phyloP scores from a whole-genome alignment of 2,329 filamentous ascomycete species.

The Aspergillus sp. region DNA sequence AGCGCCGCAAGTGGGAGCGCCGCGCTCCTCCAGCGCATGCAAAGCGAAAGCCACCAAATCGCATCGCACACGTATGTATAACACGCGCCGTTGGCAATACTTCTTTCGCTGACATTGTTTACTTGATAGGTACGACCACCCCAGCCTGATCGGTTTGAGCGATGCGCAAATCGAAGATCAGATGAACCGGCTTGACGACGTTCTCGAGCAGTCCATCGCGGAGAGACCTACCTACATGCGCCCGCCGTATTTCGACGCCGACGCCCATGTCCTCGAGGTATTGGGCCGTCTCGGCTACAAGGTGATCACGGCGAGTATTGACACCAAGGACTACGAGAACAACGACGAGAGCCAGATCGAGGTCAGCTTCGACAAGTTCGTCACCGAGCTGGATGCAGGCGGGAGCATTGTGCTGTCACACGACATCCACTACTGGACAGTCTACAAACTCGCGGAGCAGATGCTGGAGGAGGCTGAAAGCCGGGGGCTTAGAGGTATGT shows the following conservation, averaged over 20 bases:
- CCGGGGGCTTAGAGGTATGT: slow-evolving; percentile 41
- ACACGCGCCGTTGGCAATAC: background rate
- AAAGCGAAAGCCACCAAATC: slow-evolving; percentile 45
- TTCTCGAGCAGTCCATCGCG: slow-evolving; percentile 42
- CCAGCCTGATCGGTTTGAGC: slow-evolving; percentile 34
- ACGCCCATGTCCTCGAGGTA: slow-evolving; percentile 28
- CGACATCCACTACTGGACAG: slow-evolving; percentile 38
- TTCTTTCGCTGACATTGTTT: background rate
- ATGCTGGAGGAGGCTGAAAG: slow-evolving; percentile 39
- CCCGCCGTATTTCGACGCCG: slow-evolving; percentile 43
- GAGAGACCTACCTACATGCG: slow-evolving; percentile 50
- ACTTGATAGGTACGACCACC: slow-evolving; percentile 38
- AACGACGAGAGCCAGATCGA: slow-evolving; percentile 25
- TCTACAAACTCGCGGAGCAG: slow-evolving; percentile 26
- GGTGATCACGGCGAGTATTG: slow-evolving; percentile 42
- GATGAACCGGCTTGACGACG: slow-evolving; percentile 43
- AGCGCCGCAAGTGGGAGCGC: slow-evolving; percentile 25
- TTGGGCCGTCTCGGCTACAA: slow-evolving; percentile 47
- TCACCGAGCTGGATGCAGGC: slow-evolving; percentile 28
- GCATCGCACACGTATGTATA: slow-evolving; percentile 45
- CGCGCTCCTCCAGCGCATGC: slow-evolving; percentile 29
- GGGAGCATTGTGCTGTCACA: slow-evolving; percentile 38
- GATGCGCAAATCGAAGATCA: slow-evolving; percentile 32
- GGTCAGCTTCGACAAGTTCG: slow-evolving; percentile 32
- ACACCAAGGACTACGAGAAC: slow-evolving; percentile 45